A percentile compares a stretch with the other conserved stretches of the same genome.
These are phyloP conservation scores for Claviceps arundinis DNA, from an alignment of 2,329 filamentous ascomycete genomes.

Conservation along the genomic window DNA sequence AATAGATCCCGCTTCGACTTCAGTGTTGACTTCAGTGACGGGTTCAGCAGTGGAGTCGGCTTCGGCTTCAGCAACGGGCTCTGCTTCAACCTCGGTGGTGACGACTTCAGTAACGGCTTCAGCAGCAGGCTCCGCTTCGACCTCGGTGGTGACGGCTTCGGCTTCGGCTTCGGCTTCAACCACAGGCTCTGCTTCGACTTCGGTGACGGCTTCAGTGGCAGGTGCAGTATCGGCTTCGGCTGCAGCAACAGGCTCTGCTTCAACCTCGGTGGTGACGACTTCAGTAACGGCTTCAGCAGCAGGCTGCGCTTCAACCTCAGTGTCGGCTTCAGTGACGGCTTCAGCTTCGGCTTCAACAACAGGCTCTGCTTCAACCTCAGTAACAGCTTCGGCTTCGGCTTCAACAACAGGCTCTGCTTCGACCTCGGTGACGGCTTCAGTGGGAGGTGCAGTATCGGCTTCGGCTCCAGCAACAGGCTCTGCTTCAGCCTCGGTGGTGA, in stretches of 20 bases:
- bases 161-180: not conserved
- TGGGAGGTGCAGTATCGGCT: too few relatives aligned
- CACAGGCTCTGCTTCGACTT: not conserved
- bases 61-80: too few relatives aligned
- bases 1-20: not conserved
- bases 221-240: not conserved
- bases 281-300: not conserved
- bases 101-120: not conserved
- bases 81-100: constrained; percentile 1
- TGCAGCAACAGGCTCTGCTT: not conserved
- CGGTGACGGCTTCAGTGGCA: not conserved
- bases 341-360: not conserved
- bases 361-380: not conserved
- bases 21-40: not conserved
- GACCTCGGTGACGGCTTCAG: not conserved
- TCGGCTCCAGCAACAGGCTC: not conserved
- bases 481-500: not conserved
- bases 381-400: not conserved
- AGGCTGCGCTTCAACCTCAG: not conserved
- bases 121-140: not conserved
- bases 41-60: not conserved
- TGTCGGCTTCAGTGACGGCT: not conserved
- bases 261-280: not conserved
- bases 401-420: not conserved
- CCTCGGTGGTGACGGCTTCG: not conserved